Conservation (phyloP, 2,329 filamentous ascomycete genomes). For the Penicillium polonicum region DNA sequence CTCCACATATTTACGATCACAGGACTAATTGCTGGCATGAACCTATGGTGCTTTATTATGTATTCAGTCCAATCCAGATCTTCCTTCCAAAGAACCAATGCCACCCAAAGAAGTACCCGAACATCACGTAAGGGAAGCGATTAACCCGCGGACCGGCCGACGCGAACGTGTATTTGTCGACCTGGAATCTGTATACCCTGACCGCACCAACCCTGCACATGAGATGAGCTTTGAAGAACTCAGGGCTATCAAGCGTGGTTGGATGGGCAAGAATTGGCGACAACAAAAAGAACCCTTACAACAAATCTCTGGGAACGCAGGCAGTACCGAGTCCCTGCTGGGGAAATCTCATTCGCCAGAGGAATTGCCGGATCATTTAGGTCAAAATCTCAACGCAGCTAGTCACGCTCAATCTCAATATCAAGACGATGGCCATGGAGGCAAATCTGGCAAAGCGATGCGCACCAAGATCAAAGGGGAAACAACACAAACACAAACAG, state of each 20-base stretch:
- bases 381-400: conserved; percentile 34
- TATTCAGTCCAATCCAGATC: conserved; percentile 52
- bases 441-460: conserved; percentile 55
- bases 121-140: conserved; percentile 74
- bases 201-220: conserved; percentile 65
- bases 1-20: conserved; percentile 78
- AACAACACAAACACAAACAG: conserved; percentile 69
- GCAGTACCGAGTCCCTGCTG: conserved; percentile 19
- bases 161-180: conserved; percentile 85
- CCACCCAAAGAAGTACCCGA: conserved; percentile 61
- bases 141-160: conserved; percentile 79
- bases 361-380: conserved; percentile 30
- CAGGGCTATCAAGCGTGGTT: conserved; percentile 72
- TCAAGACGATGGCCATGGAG: conserved; percentile 26
- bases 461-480: conserved; percentile 78
- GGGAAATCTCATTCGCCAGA: conserved; percentile 22
- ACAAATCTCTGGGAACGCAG: conserved; percentile 47
- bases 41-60: conserved; percentile 44
- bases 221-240: conserved; percentile 93
- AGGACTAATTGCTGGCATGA: conserved; percentile 83
- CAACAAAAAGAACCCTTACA: conserved; percentile 54
- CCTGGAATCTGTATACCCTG: conserved; percentile 80
- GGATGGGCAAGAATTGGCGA: conserved; percentile 57
- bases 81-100: conserved; percentile 39
- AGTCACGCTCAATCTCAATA: conserved; percentile 18